Evolutionary conservation across 768 basidiomycete genomes (phyloP), one percentile per base, ranked within the genome.

Genomic region (Chalciporus sphaerocephalus): DNA sequence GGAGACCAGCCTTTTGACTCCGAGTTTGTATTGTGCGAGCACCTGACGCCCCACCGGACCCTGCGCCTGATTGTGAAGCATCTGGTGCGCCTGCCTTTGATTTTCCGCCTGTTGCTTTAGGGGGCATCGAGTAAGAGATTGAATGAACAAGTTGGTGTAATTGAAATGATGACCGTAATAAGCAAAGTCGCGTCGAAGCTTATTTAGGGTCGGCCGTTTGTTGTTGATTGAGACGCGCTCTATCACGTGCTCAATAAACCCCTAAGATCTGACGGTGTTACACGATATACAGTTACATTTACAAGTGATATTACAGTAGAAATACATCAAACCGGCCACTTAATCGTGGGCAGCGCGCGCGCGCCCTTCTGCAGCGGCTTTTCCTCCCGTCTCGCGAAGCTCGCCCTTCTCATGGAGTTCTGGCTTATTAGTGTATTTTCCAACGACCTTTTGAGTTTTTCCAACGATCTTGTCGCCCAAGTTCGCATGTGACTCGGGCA

Each of bases 1-100:
- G 90, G 4, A 96, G 72, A 4, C 92, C 92, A 20, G 92, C 92
- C 58, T 83, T 90, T 62, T 84, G 81, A 63, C 89, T 92, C 53
- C 85, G 68, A 6, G 86, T 87, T 53, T 81, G 79, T 46, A 83
- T 71, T 6, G 72, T 65, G 30, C 62, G 61, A 18, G 68, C 58
- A 5, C 62, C 49, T 15, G 65, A 45, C n/a, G 64, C 50, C 24
- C 70, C 55, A 28, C 68, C 54, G 12, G 71, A 65, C 30, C 59
- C 56, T 36, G 54, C 49, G 20, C 49, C 30, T 60, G 57, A 15
- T 45, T 44, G 18, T 16, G 27, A 9, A 18, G 37, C 32, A 11
- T 53, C 47, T 15, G 3, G 61, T 35, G 63, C 59, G 24, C 75
- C 77, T 9, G 73, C 66, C 66, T 80, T 81, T 42, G 81, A 76